Evolutionary conservation across 1,139 yeast genomes (phyloP), one percentile per base, ranked within the genome.

Genomic region (Sugiyamaella novakii): DNA sequence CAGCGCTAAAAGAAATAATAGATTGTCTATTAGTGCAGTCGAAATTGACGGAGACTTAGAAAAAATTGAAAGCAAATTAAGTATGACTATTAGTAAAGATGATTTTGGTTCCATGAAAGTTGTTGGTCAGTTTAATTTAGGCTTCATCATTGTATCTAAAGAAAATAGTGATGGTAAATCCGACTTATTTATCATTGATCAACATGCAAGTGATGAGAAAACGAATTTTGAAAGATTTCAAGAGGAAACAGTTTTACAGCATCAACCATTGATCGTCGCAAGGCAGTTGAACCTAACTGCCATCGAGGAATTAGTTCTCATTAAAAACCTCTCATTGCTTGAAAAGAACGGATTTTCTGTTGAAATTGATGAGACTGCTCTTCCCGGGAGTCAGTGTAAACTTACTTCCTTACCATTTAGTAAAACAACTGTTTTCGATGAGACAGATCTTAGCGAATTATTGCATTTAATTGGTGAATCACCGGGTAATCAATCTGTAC

Each of bases 191-290:
- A 91, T 92, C 38, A 77, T 92, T 43, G 99, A 92, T 65, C 99
- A 92, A 67, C 99, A 92, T 70, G 98, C 98, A 0, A 87, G 96
- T 55, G 98, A 92, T 68, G 99, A 92, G 63, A 92, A 89, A 61
- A 87, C 62, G 68, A 92, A 92, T 65, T 92, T 87, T 71, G 98
- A 94, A 64, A 73, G 72, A 46, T 69, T 88, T 15, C 81, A 79
- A 53, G 63, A 67, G 22, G 75, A 74, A 8, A 80, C 86, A 0
- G 67, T 70, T 0, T 79, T 87, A 56, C 76, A 79, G 43, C 74
- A 77, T 37, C 98, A 92, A 66, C 81, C 81, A 1, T 71, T 92
- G 45, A 87, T 92, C 6, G 69, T 72, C 0, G 95, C 96, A 0
- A 74, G 78, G 29, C 60, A 61, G 1, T 64, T 92, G 6, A 85